Percentiles rank a stretch among this genome's conserved stretches.
phyloP scores from a whole-genome alignment of 805 yeast species.

The Saccharomycopsis sp. region DNA sequence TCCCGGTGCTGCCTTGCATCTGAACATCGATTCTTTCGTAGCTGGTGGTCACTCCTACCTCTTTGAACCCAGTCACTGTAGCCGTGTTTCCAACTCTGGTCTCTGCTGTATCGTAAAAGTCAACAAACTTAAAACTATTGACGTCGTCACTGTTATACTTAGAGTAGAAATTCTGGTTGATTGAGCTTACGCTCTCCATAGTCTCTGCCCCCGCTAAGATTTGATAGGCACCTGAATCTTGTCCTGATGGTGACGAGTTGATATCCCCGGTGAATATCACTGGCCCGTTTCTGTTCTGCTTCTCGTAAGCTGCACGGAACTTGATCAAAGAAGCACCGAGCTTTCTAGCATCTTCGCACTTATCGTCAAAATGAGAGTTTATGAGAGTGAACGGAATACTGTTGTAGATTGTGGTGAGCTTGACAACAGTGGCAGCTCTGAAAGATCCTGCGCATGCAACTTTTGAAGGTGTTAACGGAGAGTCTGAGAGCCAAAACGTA shows the following conservation, averaged over 20 bases:
- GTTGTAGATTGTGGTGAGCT: slow-evolving; percentile 24
- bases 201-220: slow-evolving; percentile 25
- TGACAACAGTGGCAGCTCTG: slow-evolving; percentile 36
- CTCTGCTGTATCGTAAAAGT: slow-evolving; percentile 25
- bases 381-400: slow-evolving; percentile 29
- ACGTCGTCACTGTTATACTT: slow-evolving; percentile 22
- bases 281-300: slow-evolving; percentile 28
- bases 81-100: slow-evolving; percentile 31
- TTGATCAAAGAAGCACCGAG: slow-evolving; percentile 32
- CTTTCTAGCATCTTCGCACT: slow-evolving; percentile 32
- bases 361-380: slow-evolving; percentile 39
- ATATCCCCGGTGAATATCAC: slow-evolving; percentile 41
- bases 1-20: slow-evolving; percentile 26
- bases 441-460: slow-evolving; percentile 35
- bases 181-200: slow-evolving; percentile 13
- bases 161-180: slow-evolving; percentile 24
- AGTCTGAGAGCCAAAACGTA: slow-evolving; percentile 37
- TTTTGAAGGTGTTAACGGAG: slow-evolving; percentile 36
- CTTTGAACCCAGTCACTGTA: slow-evolving; percentile 37
- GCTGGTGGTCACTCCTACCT: slow-evolving; percentile 20
- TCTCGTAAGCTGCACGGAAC: slow-evolving; percentile 34
- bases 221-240: slow-evolving; percentile 27
- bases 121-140: slow-evolving; percentile 26
- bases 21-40: slow-evolving; percentile 37
- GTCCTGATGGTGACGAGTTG: slow-evolving; percentile 33